These are phyloP conservation scores for Craterostigma plantagineum DNA, from an alignment of 257 asterid genomes.

Conservation along the genomic window DNA sequence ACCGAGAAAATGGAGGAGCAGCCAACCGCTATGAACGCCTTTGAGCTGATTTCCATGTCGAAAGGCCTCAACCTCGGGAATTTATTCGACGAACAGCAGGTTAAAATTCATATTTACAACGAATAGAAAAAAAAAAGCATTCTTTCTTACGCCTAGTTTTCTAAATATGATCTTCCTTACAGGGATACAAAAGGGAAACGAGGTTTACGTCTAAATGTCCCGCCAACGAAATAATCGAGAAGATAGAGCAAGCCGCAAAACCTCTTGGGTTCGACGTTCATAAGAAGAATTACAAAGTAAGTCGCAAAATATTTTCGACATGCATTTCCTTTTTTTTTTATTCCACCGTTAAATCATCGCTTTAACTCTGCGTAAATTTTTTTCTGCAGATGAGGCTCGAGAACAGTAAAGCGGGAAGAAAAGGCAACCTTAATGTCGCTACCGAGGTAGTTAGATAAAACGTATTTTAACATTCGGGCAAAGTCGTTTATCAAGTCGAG, in stretches of 20 bases:
- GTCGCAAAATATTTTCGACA: neutral
- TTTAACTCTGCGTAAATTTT: too few relatives aligned
- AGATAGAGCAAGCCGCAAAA: conserved; percentile 73
- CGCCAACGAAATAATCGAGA: conserved; percentile 56
- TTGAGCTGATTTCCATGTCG: conserved; percentile 89
- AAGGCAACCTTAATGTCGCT: conserved; percentile 85
- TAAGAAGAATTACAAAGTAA: conserved; percentile 81
- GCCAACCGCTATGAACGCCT: conserved; percentile 92
- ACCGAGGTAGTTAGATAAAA: conserved; percentile 46
- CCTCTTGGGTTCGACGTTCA: conserved; percentile 80
- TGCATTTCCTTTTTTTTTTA: too few relatives aligned
- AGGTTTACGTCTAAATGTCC: conserved; percentile 69
- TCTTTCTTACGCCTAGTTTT: conserved; percentile 7
- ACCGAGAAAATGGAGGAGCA: conserved; percentile 75
- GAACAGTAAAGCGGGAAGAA: conserved; percentile 82
- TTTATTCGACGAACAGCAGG: conserved; percentile 74
- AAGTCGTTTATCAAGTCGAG: neutral
- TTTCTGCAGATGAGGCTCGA: conserved; percentile 68
- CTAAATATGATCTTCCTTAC: neutral
- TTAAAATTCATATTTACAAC: conserved; percentile 5
- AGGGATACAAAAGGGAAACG: conserved; percentile 64
- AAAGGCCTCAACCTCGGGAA: conserved; percentile 90
- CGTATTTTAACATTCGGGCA: neutral
- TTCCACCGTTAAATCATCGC: too few relatives aligned
- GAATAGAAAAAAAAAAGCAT: neutral